Conservation (phyloP, 2,329 filamentous ascomycete genomes). For the Fusarium chlamydosporum region DNA sequence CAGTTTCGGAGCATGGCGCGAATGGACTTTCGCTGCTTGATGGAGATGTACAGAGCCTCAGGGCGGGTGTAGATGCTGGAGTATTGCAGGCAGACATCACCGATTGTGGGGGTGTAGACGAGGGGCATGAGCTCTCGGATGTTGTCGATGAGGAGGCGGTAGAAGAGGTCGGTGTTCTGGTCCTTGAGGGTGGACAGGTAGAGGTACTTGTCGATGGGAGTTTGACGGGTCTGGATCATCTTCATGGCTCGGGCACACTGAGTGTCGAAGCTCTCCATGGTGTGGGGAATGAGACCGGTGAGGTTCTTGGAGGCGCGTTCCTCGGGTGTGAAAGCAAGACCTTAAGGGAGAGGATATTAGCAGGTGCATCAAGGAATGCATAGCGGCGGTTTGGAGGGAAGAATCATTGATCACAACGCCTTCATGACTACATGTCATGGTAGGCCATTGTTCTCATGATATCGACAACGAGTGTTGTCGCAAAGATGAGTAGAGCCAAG, state of each 20-base stretch:
- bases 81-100: constrained; percentile 96
- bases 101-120: constrained; percentile 91
- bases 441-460: constrained; percentile 25
- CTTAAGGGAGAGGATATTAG: constrained; percentile 55
- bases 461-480: constrained; percentile 35
- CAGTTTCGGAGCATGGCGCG: constrained; percentile 91
- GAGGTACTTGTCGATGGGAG: constrained; percentile 84
- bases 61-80: constrained; percentile 95
- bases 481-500: constrained; percentile 22
- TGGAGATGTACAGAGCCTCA: constrained; percentile 96
- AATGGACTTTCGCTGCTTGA: constrained; percentile 92
- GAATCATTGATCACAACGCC: constrained; percentile 1
- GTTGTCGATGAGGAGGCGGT: constrained; percentile 83
- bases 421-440: constrained; percentile 12
- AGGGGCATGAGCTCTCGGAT: constrained; percentile 83
- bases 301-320: constrained; percentile 75
- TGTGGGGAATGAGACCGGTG: constrained; percentile 75
- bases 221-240: constrained; percentile 78
- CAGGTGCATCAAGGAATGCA: constrained; percentile 4
- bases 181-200: constrained; percentile 83
- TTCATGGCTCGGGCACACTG: constrained; percentile 78
- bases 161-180: constrained; percentile 85
- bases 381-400: neutral
- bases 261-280: constrained; percentile 71
- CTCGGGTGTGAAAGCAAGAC: constrained; percentile 74